These are phyloP conservation scores for Paracorniculantispora psalliotae DNA, from an alignment of 2,329 filamentous ascomycete genomes.

Conservation along the genomic window DNA sequence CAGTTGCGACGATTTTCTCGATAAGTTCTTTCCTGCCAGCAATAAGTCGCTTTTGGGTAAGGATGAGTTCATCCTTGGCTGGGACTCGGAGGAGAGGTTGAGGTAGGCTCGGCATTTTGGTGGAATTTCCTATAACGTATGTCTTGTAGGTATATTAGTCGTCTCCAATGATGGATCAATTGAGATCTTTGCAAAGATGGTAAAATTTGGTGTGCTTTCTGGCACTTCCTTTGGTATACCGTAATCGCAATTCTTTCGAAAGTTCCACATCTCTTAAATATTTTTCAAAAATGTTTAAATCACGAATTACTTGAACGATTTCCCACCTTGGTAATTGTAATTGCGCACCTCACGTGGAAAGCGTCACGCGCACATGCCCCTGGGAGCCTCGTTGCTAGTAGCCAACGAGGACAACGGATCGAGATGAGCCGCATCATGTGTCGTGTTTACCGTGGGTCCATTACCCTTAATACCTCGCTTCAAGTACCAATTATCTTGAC, in stretches of 20 bases:
- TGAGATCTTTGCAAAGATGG: no score
- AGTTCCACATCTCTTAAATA: background rate
- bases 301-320: background rate
- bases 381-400: conserved; percentile 4
- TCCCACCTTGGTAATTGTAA: background rate
- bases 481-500: background rate
- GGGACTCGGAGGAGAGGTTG: background rate
- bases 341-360: background rate
- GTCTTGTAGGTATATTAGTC: no score
- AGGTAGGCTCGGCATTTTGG: background rate
- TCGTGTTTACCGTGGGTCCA: background rate
- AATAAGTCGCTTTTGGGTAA: background rate
- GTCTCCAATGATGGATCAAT: no score
- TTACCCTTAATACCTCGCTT: background rate
- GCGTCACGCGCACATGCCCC: background rate
- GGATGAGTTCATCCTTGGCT: background rate
- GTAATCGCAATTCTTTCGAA: background rate
- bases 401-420: background rate
- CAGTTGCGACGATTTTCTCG: background rate
- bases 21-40: background rate
- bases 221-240: background rate
- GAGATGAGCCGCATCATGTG: conserved; percentile 2
- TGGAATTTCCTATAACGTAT: no score
- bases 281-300: background rate
- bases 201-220: background rate